These are phyloP conservation scores for Nicotiana paniculata DNA, from an alignment of 257 asterid species.

Conservation along the genomic window DNA sequence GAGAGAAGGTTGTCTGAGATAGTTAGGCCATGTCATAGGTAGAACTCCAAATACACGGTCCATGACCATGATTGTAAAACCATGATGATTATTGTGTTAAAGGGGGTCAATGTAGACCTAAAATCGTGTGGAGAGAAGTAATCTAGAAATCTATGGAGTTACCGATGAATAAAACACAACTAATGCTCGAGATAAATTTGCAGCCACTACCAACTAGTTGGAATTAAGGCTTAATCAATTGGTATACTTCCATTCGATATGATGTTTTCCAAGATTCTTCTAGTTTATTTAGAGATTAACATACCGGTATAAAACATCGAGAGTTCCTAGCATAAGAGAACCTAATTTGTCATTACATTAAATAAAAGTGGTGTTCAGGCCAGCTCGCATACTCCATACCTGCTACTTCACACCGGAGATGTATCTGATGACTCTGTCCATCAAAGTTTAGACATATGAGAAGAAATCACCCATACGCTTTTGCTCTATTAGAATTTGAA, in stretches of 20 bases:
- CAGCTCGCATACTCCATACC: background rate
- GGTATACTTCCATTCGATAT: background rate
- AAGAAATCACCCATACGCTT: no score
- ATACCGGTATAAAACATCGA: background rate
- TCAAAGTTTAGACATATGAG: background rate
- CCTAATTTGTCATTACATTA: background rate
- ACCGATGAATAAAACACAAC: background rate
- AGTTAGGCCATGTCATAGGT: no score
- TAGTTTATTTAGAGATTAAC: constrained; percentile 2
- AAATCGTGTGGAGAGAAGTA: no score
- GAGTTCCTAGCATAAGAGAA: background rate
- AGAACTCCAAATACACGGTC: no score
- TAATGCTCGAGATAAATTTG: background rate
- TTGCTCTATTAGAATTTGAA: background rate
- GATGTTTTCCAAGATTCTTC: background rate
- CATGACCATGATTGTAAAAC: no score
- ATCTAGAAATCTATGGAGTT: background rate
- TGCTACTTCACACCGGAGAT: background rate
- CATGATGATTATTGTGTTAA: no score
- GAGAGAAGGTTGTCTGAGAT: no score
- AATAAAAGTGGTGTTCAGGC: background rate
- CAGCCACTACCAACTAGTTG: background rate
- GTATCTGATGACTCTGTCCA: background rate
- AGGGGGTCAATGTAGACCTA: no score
- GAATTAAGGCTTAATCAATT: background rate